Base-by-base conservation (phyloP, 1,284 basidiomycete genomes). In the Leucoagaricus sp. region DNA sequence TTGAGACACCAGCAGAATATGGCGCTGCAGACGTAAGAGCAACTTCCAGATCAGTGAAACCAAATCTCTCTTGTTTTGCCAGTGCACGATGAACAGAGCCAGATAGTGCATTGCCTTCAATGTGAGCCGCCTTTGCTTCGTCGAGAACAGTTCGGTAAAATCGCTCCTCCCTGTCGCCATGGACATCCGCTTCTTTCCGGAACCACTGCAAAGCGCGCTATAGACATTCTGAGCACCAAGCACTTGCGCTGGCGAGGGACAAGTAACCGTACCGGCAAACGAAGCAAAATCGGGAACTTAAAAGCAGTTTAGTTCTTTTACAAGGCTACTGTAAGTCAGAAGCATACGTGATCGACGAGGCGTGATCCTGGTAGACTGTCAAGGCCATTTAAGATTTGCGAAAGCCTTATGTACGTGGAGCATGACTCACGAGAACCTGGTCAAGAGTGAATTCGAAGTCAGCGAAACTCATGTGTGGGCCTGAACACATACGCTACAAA, bases 131-230 rank as follows among this genome's bases (percentile, higher is more conserved):
- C 25, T 57, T 63, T 12, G 69, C 67, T 17, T 61, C 58, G 23
- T 67, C 58, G 58, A 71, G 58, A 5, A 64, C 58, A 1, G 51
- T 53, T 26, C 64, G 52, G 50, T 66, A 68, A 12, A 69, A 38
- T 15, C 59, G 45, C 4, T 61, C 62, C 34, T 71, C 67, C 13
- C 25, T 41, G 0, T 55, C 51, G 31, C 62, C 62, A 17, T 66
- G 66, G 3, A 53, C 55, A 15, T 68, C 67, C 5, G 68, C 62
- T 29, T 65, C 69, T 8, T 52, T 57, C 8, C 70, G 61, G 57
- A 70, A 70, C 70, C 70, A 70, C 58, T 70, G 69, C 5, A 70
- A 59, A 17, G 61, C 62, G 10, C 60, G 61, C 69, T 71, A 42
- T 13, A 12, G 4, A 12, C 17, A 4, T 1, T 34, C 15, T 19